Evolutionary conservation across 106 monocot genomes (phyloP), one percentile per base, ranked within the genome.

Genomic region (Apostasia ramifera): DNA sequence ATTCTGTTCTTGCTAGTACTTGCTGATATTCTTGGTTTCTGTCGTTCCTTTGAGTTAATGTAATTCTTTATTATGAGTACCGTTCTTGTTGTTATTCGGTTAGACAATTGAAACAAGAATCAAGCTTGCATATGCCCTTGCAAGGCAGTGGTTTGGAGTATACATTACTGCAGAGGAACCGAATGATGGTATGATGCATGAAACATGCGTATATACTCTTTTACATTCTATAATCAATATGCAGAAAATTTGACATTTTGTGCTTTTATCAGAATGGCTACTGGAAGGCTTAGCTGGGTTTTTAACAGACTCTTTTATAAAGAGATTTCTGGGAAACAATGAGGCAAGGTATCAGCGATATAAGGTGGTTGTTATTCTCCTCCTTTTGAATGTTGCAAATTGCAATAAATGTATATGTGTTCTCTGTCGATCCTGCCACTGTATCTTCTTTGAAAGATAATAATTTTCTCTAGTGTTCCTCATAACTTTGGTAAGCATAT

Each of bases 141-240:
- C 97, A 64, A 89, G 71, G 66, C 97, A 98, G 67, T 98, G 97
- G 97, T 98, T 98, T 92, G 97, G 97, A 55, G 75, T 85, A 49
- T 98, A 83, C 62, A 78, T 92, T 47, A 68, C 77, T 73, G 85
- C 89, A 46, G 89, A 98, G 70, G 85, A 85, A 52, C 70, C 82
- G 70, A 85, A 44, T 73, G 97, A 98, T 83, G 92, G 97, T 90
- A 83, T 72, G 68, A 65, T 14, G 60, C 57, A 48, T 12, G 52
- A 26, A 68, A 42, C 9, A 63, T 47, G 9, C n/a, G 2, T 50
- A 50, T 37, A 48, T 65, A 48, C 26, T 44, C 48, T 65, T 8
- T 48, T 12, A 65, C 37, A 37, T 38, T 65, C 37, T 37, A 8
- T 63, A 14, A 55, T 8, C 26, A 64, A 49, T 62, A 40, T 51